These are phyloP conservation scores for Phascolomyces articulosus DNA, from an alignment of 371 early-diverging fungal genomes.

Conservation along the genomic window DNA sequence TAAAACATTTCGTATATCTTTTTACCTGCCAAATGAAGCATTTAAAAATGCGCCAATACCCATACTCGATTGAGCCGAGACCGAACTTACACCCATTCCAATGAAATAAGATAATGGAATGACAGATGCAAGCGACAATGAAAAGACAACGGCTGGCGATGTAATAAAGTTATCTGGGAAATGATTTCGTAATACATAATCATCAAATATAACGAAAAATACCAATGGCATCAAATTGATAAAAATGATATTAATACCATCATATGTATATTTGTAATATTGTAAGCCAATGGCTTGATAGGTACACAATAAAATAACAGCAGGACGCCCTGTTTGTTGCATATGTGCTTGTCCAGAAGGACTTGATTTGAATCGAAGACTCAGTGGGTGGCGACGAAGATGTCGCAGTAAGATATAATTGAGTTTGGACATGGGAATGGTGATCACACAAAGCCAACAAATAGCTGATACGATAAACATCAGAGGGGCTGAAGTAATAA, in stretches of 20 bases:
- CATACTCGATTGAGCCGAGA: constrained; percentile 92
- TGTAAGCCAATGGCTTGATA: constrained; percentile 79
- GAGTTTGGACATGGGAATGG: constrained; percentile 95
- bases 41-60: constrained; percentile 95
- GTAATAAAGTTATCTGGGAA: constrained; percentile 59
- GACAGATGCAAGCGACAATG: constrained; percentile 79
- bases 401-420: constrained; percentile 78
- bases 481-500: constrained; percentile 64
- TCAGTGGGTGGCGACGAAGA: constrained; percentile 80
- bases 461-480: constrained; percentile 76
- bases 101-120: constrained; percentile 96
- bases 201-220: constrained; percentile 81
- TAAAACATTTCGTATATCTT: no score
- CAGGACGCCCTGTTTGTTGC: constrained; percentile 19
- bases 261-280: constrained; percentile 93
- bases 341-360: constrained; percentile 19
- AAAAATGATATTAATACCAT: constrained; percentile 95
- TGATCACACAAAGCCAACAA: constrained; percentile 89
- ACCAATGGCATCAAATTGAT: constrained; percentile 90
- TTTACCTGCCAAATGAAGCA: constrained; percentile 86
- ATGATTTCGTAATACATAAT: constrained; percentile 65
- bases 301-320: constrained; percentile 74
- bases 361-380: constrained; percentile 29
- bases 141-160: constrained; percentile 73
- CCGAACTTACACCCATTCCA: constrained; percentile 95